These are phyloP conservation scores for Aspergillus hancockii DNA, from an alignment of 495 filamentous ascomycete species.

Conservation along the genomic window DNA sequence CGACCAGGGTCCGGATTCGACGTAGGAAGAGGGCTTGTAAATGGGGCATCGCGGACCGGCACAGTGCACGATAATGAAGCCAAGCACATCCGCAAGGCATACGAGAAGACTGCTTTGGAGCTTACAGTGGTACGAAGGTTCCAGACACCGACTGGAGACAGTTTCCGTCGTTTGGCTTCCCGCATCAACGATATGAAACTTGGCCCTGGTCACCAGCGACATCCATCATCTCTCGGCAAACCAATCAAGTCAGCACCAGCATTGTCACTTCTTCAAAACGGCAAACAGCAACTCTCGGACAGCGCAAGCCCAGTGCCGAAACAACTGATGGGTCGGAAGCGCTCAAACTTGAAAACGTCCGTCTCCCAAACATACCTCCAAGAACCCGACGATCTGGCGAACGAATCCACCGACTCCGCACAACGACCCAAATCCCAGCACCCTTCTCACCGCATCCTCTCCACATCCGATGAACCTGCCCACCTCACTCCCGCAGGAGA, in stretches of 20 bases:
- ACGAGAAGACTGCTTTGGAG: slow-evolving; percentile 46
- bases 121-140: slow-evolving; percentile 46
- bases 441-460: slow-evolving; percentile 42
- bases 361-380: slow-evolving; percentile 34
- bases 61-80: slow-evolving; percentile 39
- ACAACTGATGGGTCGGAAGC: slow-evolving; percentile 23
- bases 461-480: slow-evolving; percentile 40
- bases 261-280: slow-evolving; percentile 32
- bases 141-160: slow-evolving; percentile 44
- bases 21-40: slow-evolving; percentile 31
- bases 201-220: slow-evolving; percentile 17
- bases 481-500: slow-evolving; percentile 24
- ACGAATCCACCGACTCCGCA: slow-evolving; percentile 32
- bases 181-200: slow-evolving; percentile 28
- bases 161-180: slow-evolving; percentile 39
- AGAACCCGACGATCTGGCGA: slow-evolving; percentile 30
- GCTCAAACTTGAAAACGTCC: slow-evolving; percentile 26
- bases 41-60: slow-evolving; percentile 33
- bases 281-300: slow-evolving; percentile 21
- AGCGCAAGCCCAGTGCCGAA: slow-evolving; percentile 28
- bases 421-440: slow-evolving; percentile 31
- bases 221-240: slow-evolving; percentile 32
- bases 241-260: slow-evolving; percentile 45
- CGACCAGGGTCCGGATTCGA: slow-evolving; percentile 38
- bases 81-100: slow-evolving; percentile 46